A percentile compares a stretch with the other conserved stretches of the same genome.
Evolutionary conservation across 306 rosid genomes (phyloP).

Genomic region (Cucurbita argyrosperma): DNA sequence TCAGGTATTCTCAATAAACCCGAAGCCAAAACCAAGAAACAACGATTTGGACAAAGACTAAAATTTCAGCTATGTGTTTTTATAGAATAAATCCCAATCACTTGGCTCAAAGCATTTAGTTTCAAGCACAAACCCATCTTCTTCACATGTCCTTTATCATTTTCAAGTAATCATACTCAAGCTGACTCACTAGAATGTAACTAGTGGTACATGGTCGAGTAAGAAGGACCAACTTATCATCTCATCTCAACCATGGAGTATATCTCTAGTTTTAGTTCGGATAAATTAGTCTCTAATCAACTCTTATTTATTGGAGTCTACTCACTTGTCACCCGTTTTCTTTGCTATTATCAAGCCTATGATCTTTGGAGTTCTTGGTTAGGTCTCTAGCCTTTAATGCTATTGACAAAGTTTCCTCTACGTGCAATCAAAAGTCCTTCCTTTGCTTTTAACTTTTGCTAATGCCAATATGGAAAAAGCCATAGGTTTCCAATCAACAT

Average conservation of each 20-base stretch:
- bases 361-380: not conserved
- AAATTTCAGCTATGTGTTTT: not conserved
- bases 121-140: not conserved
- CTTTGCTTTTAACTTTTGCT: not conserved
- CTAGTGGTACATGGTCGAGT: not conserved
- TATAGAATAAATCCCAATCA: not conserved
- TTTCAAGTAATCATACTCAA: not conserved
- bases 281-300: not conserved
- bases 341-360: not conserved
- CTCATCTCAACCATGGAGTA: not conserved
- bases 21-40: not conserved
- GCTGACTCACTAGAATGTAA: not conserved
- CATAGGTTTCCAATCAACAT: not conserved
- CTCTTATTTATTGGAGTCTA: not conserved
- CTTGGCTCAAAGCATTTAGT: not conserved
- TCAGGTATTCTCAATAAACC: not conserved
- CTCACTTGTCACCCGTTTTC: not conserved
- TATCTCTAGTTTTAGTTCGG: not conserved
- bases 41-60: not conserved
- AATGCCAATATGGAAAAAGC: not conserved
- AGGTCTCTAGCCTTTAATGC: not conserved
- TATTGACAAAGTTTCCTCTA: not conserved
- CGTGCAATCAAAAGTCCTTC: not conserved
- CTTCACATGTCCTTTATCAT: not conserved
- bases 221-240: not conserved